A percentile compares a stretch with the other conserved stretches of the same genome.
phyloP scores from a whole-genome alignment of 1,139 yeast genomes.

The Yamadazyma diospyri region DNA sequence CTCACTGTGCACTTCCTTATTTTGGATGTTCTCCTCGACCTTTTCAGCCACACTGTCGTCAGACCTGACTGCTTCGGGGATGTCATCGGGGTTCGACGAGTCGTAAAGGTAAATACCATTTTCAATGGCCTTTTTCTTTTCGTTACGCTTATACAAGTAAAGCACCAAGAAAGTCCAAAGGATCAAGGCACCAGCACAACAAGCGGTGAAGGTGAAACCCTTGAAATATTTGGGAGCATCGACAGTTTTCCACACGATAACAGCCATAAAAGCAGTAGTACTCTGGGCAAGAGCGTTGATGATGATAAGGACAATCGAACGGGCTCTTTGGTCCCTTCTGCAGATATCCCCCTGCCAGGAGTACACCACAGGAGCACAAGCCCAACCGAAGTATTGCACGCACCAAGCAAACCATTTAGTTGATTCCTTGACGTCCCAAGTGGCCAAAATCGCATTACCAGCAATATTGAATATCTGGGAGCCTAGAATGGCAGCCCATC shows the following conservation, averaged over 20 bases:
- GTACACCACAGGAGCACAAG: constrained; percentile 48
- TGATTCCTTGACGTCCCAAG: constrained; percentile 43
- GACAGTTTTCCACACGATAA: constrained; percentile 47
- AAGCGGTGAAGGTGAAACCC: constrained; percentile 48
- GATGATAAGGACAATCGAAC: constrained; percentile 42
- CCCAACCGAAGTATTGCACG: constrained; percentile 47
- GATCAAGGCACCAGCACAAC: constrained; percentile 47
- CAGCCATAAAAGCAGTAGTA: constrained; percentile 43
- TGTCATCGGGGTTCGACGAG: constrained; percentile 22
- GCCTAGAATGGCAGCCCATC: constrained; percentile 55
- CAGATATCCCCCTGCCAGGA: constrained; percentile 47
- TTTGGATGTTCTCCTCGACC: constrained; percentile 5
- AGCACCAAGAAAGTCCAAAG: constrained; percentile 55
- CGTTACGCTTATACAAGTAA: constrained; percentile 56
- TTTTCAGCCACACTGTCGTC: constrained; percentile 4
- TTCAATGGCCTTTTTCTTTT: constrained; percentile 44
- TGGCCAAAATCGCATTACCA: constrained; percentile 42
- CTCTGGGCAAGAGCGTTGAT: constrained; percentile 45
- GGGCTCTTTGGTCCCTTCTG: constrained; percentile 39
- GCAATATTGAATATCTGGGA: constrained; percentile 46
- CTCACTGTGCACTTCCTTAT: constrained; percentile 3
- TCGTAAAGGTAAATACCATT: constrained; percentile 52
- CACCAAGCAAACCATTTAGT: constrained; percentile 50
- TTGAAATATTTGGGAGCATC: constrained; percentile 39
- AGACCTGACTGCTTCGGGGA: constrained; percentile 13